A percentile compares a stretch with the other conserved stretches of the same genome.
Conservation (phyloP, 2,329 filamentous ascomycete species). For the Sarocladium strictum region DNA sequence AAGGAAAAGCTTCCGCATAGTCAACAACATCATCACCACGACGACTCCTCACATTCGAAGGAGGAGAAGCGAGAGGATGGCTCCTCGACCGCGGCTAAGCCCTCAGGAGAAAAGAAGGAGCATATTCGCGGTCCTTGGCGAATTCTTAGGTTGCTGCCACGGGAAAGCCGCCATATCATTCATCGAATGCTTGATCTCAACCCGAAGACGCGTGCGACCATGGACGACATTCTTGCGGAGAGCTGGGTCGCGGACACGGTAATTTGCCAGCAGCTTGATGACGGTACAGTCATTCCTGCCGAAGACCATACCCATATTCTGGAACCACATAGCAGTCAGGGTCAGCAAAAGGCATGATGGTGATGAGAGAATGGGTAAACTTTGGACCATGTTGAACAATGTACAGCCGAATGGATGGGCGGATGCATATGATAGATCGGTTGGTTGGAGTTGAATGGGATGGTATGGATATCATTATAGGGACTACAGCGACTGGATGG, state of each 20-base stretch:
- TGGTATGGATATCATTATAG: neutral
- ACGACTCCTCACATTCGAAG: neutral
- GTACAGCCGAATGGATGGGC: neutral
- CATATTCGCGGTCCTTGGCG: constrained; percentile 91
- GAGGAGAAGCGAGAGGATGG: constrained; percentile 9
- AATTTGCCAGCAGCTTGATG: constrained; percentile 73
- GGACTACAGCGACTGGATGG: neutral
- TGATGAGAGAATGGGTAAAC: neutral
- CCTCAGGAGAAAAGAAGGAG: constrained; percentile 53
- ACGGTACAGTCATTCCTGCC: constrained; percentile 64
- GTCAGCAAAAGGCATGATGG: constrained; percentile 15
- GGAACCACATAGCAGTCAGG: constrained; percentile 57
- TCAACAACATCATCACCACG: neutral
- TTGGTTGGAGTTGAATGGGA: neutral
- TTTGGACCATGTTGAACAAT: neutral
- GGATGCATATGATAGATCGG: neutral
- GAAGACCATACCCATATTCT: constrained; percentile 79
- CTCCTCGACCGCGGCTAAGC: constrained; percentile 13
- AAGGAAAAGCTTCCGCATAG: constrained; percentile 14
- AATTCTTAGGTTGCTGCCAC: constrained; percentile 76
- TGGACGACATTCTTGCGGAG: constrained; percentile 81
- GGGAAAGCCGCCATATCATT: constrained; percentile 86
- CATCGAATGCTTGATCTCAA: constrained; percentile 88
- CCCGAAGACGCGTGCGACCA: constrained; percentile 73
- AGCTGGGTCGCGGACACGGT: constrained; percentile 82